A percentile compares a stretch with the other conserved stretches of the same genome.
These are phyloP conservation scores for Laetiporus sulphureus DNA, from an alignment of 1,284 basidiomycete genomes.

Conservation along the genomic window DNA sequence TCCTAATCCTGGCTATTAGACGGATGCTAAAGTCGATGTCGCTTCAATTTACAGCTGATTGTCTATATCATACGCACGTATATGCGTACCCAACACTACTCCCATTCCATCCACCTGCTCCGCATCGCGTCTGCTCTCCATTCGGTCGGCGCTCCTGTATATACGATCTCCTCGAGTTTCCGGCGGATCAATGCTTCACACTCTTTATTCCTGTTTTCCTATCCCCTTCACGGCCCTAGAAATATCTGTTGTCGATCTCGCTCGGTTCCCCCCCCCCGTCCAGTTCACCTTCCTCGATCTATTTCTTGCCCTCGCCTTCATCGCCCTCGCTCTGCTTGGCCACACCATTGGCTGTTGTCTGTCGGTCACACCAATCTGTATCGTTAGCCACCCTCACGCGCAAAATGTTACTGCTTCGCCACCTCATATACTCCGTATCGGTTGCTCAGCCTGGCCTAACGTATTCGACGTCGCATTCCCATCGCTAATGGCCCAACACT, in stretches of 20 bases:
- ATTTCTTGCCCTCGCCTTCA: background rate
- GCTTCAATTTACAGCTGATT: constrained; percentile 8
- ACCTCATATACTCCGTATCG: background rate
- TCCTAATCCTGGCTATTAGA: no score
- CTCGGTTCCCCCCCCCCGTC: background rate
- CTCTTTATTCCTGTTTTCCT: constrained; percentile 8
- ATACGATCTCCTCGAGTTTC: constrained; percentile 5
- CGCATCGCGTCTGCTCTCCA: background rate
- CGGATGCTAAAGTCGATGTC: no score
- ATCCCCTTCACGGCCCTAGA: no score
- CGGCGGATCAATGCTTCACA: constrained; percentile 4
- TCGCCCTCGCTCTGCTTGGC: constrained; percentile 1
- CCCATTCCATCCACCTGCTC: constrained; percentile 4
- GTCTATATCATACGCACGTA: constrained; percentile 16
- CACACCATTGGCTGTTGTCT: background rate
- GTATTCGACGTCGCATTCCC: background rate
- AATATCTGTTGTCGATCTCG: background rate
- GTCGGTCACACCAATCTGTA: constrained; percentile 1
- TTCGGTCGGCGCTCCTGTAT: constrained; percentile 3
- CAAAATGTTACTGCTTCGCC: background rate
- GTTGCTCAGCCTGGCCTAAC: background rate
- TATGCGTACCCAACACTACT: constrained; percentile 14
- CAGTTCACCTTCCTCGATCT: background rate
- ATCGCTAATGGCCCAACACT: no score
- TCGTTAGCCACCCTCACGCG: background rate